A percentile compares a stretch with the other conserved stretches of the same genome.
Evolutionary conservation across 2,329 filamentous ascomycete genomes (phyloP).

Genomic region (Magnaporthiopsis poae): DNA sequence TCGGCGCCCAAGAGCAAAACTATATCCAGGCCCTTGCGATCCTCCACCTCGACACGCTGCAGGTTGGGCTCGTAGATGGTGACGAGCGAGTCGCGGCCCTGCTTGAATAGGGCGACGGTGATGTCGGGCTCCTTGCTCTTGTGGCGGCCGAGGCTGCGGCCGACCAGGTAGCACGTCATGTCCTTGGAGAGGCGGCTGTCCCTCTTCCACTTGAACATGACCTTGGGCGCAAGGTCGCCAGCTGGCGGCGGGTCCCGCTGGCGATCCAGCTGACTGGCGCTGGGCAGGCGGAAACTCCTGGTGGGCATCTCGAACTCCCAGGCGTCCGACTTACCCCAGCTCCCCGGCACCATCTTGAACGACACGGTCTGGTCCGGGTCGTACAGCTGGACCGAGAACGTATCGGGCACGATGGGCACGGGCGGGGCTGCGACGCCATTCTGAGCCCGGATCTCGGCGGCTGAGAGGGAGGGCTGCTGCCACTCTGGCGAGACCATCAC

Average conservation of each 20-base stretch:
- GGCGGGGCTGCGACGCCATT: conserved; percentile 53
- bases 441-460: conserved; percentile 62
- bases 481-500: conserved; percentile 77
- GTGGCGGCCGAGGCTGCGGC: conserved; percentile 61
- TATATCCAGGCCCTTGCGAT: conserved; percentile 84
- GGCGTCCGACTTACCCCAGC: conserved; percentile 68
- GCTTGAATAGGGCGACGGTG: conserved; percentile 77
- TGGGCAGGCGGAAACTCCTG: conserved; percentile 72
- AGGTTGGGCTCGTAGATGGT: conserved; percentile 92
- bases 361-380: conserved; percentile 81
- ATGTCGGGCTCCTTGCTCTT: conserved; percentile 91
- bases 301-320: conserved; percentile 94
- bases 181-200: conserved; percentile 80
- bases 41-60: conserved; percentile 80
- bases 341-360: conserved; percentile 61
- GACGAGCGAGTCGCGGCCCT: conserved; percentile 51
- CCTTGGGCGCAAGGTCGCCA: conserved; percentile 54
- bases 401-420: conserved; percentile 63
- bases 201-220: conserved; percentile 80
- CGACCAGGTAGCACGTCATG: conserved; percentile 78
- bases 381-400: conserved; percentile 81
- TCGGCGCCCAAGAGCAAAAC: conserved; percentile 57
- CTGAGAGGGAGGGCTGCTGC: conserved; percentile 70
- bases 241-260: conserved; percentile 35
- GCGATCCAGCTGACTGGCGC: conserved; percentile 66